These are phyloP conservation scores for Eimeria brunetti DNA, from an alignment of 169 alveolate species.

Conservation along the genomic window DNA sequence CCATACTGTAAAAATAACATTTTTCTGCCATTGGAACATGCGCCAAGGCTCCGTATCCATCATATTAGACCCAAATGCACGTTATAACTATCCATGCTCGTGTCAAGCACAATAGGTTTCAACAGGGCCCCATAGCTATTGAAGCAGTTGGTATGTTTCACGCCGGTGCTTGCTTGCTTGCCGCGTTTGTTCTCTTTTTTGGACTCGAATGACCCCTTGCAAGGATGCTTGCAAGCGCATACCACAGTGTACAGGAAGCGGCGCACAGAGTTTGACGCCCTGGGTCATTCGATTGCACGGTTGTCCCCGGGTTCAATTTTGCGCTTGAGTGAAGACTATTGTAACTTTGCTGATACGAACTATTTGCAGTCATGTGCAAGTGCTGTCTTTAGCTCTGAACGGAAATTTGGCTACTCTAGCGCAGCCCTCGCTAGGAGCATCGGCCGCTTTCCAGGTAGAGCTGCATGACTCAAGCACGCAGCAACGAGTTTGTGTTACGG, in stretches of 20 bases:
- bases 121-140: neutral
- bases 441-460: neutral
- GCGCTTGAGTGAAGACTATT: neutral
- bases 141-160: neutral
- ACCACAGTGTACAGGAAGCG: neutral
- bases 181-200: neutral
- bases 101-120: neutral
- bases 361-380: neutral
- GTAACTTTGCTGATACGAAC: neutral
- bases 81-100: neutral
- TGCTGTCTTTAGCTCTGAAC: neutral
- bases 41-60: neutral
- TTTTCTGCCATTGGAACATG: neutral
- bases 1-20: neutral
- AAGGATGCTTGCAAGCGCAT: neutral
- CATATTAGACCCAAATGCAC: neutral
- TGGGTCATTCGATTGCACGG: neutral
- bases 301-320: neutral
- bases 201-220: neutral
- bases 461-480: too few species aligned
- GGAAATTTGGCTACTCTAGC: neutral
- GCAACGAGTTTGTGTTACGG: too few species aligned
- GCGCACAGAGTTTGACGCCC: neutral
- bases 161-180: neutral
- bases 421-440: neutral